Evolutionary conservation across 352 stramenopile species (phyloP), one percentile per base, ranked within the genome.

Genomic region (Pythium brassicae): DNA sequence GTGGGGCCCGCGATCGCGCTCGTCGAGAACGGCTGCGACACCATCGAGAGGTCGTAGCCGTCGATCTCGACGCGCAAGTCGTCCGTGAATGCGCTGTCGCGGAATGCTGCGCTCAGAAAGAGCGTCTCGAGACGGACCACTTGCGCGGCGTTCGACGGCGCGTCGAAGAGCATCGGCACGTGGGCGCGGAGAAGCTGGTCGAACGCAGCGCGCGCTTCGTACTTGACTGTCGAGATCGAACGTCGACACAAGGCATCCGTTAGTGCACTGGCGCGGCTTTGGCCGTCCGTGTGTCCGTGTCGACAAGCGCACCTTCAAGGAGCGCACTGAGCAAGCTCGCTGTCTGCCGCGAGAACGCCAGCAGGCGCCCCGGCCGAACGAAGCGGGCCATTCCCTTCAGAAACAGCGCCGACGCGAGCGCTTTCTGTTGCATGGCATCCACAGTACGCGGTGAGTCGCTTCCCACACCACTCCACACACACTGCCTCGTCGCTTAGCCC

Each of bases 61-160:
- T 74, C 61, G 8, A 71, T 68, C 50, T 92, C 78, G 2, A 88
- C 6, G 42, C 74, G 83, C 23, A 92, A 65, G 15, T 78, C 68
- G 34, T 79, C 62, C 8, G 76, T 56, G 57, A 89, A 86, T 22
- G 54, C 32, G 10, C 48, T 4, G 32, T 89, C 74, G 45, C 53
- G 64, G 51, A 72, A 84, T 32, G 82, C 61, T 4, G 32, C 55
- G 12, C 44, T 48, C 0, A 53, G 17, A 37, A 91, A 78, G 10
- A 91, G 42, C 17, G 53, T 63, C 9, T 82, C 59, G 22, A 86
- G 46, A 14, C 54, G 69, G 44, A 63, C 54, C 14, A 85, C 60
- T 57, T 73, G 71, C 19, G 42, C 56, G 19, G 53, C 42, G 40
- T 56, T 53, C 6, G 26, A 29, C 11, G 62, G 58, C 11, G 55